Evolutionary conservation across 352 stramenopile species (phyloP), one percentile per base, ranked within the genome.

Genomic region (Aphanomyces stellatus): DNA sequence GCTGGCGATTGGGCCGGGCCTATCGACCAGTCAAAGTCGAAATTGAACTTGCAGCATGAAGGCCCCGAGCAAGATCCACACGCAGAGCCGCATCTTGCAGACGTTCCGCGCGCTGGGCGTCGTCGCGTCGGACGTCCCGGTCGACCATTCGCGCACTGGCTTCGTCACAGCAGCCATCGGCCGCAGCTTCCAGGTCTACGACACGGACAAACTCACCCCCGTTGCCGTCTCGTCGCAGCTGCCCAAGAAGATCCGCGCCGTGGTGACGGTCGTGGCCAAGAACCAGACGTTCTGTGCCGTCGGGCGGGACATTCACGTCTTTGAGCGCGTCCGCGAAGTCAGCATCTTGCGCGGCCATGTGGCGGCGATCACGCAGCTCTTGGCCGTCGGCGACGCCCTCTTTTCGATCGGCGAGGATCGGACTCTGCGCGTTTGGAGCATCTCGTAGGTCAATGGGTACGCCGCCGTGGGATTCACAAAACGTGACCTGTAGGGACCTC

Each of bases 171-270:
- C 85, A 40, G 93, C 87, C 51, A 77, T 97, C 27, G 89, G 89
- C 72, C 93, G 93, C 74, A 82, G 81, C 4, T 97, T 98, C 69
- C 89, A 91, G 68, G 89, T 97, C 19, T 96, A 95, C 83, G 88
- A 95, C 65, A 87, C 81, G 48, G 88, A 95, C 72, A 94, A 92
- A 71, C 78, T 96, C 51, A 90, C 85, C 51, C 82, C 89, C 30
- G 82, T 91, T 65, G 68, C 93, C 3, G 85, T 94, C 51, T 95
- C 88, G 68, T 75, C 80, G 35, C 85, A 91, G 57, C 48, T 91
- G 69, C 79, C 81, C 37, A 90, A 91, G 72, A 85, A 85, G 66
- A 91, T 95, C 62, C 62, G 74, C 10, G 81, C 83, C 51, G 67
- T 93, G 5, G 80, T 73, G 10, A 80, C 87, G 33, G 65, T 85